A percentile compares a stretch with the other conserved stretches of the same genome.
Evolutionary conservation across 768 basidiomycete species (phyloP).

Genomic region (Naganishia vaughanmartiniae): DNA sequence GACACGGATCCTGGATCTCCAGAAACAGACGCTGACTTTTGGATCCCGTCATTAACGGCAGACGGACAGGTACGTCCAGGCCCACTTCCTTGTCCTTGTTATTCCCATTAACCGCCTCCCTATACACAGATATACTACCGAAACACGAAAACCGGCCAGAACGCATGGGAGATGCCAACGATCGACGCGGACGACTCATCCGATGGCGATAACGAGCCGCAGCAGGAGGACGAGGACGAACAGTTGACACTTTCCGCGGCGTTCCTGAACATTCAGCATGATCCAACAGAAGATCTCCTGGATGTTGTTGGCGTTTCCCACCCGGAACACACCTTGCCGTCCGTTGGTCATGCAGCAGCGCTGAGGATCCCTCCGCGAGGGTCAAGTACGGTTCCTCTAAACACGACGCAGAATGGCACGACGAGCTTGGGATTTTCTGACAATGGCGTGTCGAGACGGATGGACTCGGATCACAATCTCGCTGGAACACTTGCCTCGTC

Average conservation of each 20-base stretch:
- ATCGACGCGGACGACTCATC: constrained; percentile 25
- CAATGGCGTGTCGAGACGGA: background rate
- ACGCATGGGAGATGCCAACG: constrained; percentile 74
- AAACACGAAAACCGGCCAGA: constrained; percentile 64
- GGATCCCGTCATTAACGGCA: constrained; percentile 80
- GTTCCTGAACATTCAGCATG: background rate
- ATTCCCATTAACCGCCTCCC: background rate
- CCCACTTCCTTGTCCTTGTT: background rate
- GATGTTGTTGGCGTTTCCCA: background rate
- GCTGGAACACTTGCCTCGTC: background rate
- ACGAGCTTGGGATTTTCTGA: background rate
- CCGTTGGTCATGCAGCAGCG: background rate
- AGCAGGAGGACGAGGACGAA: background rate
- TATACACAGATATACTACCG: constrained; percentile 82
- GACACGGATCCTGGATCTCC: background rate
- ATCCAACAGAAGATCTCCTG: background rate
- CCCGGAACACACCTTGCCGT: background rate
- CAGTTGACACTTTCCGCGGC: background rate
- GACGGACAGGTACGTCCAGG: constrained; percentile 72
- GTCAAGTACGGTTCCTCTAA: background rate
- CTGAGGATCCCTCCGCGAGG: background rate
- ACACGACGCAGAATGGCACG: background rate
- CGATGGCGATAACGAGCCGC: background rate
- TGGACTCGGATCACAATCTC: constrained; percentile 33
- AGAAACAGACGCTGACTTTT: constrained; percentile 61